Evolutionary conservation across 345 rosid species (phyloP), one percentile per base, ranked within the genome.

Genomic region (Lepidium aucheri): DNA sequence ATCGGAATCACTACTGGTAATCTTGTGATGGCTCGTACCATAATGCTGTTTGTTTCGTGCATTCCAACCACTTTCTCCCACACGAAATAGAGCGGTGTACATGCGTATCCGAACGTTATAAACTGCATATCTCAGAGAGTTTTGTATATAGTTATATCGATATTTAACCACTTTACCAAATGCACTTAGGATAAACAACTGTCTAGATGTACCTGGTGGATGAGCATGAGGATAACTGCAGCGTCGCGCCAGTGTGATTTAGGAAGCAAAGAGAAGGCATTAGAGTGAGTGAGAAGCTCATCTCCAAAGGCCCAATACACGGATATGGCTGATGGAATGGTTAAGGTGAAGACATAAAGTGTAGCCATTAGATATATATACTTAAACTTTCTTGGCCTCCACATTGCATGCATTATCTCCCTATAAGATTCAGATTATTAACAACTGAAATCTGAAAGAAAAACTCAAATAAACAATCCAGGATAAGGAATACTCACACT

Each of bases 291-390:
- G 61, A 89, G 93, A 42, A 89, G 96, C 68, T 79, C 63, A 69
- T 89, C 96, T 0, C 96, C 96, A 6, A 86, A 89, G 38, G 96
- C 94, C 96, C 96, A 86, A 53, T 89, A 86, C 24, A 87, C 81
- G 6, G 94, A 81, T 4, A 80, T 54, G 16, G 96, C 85, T 0
- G 96, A 89, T 17, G 96, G 96, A 50, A 89, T 58, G 16, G 96
- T 89, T 16, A 89, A 78, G 64, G 96, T 85, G 82, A 86, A 89
- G 17, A 89, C 96, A 53, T 83, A 89, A 0, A 89, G 75, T 8
- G 94, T 89, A 5, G 94, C 96, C 52, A 79, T 36, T 3, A 89
- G 86, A 64, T 89, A 89, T 26, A 89, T 81, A 85, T 64, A 86
- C 86, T 89, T 86, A 86, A 89, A 89, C 59, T 81, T 89, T 53